A percentile compares a stretch with the other conserved stretches of the same genome.
Evolutionary conservation across 2,329 filamentous ascomycete genomes (phyloP).

Genomic region (Fusarium sacchari): DNA sequence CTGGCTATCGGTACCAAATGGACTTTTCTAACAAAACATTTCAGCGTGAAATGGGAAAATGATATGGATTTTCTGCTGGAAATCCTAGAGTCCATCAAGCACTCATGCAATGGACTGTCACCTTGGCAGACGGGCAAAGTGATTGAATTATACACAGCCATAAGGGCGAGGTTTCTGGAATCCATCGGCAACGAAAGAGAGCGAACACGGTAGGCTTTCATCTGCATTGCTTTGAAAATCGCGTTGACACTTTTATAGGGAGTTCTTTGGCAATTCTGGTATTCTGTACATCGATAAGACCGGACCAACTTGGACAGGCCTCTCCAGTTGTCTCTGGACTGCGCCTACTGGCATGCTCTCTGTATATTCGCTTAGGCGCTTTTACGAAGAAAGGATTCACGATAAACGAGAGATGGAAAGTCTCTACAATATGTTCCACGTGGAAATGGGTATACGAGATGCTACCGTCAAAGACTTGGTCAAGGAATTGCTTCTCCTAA

Average conservation of each 20-base stretch:
- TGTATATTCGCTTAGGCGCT: neutral
- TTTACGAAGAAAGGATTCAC: neutral
- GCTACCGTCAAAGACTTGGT: conserved; percentile 17
- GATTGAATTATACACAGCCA: neutral
- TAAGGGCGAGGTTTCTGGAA: neutral
- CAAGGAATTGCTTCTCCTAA: neutral
- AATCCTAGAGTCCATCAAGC: neutral
- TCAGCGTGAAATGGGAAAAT: neutral
- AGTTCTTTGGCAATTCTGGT: conserved; percentile 1
- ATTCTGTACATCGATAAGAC: conserved; percentile 2
- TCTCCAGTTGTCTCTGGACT: conserved; percentile 7
- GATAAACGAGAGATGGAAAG: neutral
- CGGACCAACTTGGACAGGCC: neutral
- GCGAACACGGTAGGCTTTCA: neutral
- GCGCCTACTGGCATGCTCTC: conserved; percentile 13
- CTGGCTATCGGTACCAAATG: neutral
- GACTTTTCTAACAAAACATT: neutral
- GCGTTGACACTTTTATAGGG: neutral
- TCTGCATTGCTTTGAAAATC: accelerated
- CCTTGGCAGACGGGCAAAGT: neutral
- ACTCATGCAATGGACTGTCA: neutral
- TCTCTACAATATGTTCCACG: neutral
- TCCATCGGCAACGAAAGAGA: neutral
- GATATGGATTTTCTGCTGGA: neutral
- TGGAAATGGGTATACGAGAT: neutral